A percentile compares a stretch with the other conserved stretches of the same genome.
These are phyloP conservation scores for Mycena rosella DNA, from an alignment of 768 basidiomycete species.

Conservation along the genomic window DNA sequence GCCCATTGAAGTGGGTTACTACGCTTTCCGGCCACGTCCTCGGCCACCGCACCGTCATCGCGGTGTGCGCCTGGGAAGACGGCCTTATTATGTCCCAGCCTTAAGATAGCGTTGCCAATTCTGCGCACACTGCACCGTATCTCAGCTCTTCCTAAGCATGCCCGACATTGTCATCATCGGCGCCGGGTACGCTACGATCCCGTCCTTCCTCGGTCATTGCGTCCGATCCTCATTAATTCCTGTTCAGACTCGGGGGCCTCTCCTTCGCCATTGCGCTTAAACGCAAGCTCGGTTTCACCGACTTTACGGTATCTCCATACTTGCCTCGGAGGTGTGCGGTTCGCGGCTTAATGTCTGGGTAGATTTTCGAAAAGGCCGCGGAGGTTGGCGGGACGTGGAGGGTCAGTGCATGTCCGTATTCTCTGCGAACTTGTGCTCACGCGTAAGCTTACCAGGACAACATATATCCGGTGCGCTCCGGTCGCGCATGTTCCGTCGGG, in stretches of 20 bases:
- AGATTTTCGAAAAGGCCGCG: constrained; percentile 31
- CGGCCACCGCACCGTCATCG: too few relatives aligned
- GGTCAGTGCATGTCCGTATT: constrained; percentile 47
- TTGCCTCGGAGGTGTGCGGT: not conserved
- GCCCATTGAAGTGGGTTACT: too few relatives aligned
- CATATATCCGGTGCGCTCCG: constrained; percentile 50
- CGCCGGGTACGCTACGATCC: constrained; percentile 3
- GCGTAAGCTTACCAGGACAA: constrained; percentile 50
- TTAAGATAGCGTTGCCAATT: too few relatives aligned
- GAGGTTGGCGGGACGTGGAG: constrained; percentile 68
- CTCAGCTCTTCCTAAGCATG: too few relatives aligned
- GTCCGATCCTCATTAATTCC: not conserved
- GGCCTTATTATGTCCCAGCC: too few relatives aligned
- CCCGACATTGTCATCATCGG: constrained; percentile 9
- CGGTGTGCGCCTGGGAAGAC: too few relatives aligned
- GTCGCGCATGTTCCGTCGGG: not conserved
- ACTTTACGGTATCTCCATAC: constrained; percentile 2
- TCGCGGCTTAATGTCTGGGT: not conserved
- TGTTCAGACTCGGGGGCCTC: not conserved
- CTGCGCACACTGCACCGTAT: too few relatives aligned
- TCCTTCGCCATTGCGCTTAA: constrained; percentile 1
- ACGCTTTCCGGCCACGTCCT: too few relatives aligned
- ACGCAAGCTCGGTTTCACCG: constrained; percentile 1
- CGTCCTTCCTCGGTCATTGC: not conserved
- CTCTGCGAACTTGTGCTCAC: not conserved